phyloP scores from a whole-genome alignment of 208 protist genomes.

The Acanthamoeba divionensis region DNA sequence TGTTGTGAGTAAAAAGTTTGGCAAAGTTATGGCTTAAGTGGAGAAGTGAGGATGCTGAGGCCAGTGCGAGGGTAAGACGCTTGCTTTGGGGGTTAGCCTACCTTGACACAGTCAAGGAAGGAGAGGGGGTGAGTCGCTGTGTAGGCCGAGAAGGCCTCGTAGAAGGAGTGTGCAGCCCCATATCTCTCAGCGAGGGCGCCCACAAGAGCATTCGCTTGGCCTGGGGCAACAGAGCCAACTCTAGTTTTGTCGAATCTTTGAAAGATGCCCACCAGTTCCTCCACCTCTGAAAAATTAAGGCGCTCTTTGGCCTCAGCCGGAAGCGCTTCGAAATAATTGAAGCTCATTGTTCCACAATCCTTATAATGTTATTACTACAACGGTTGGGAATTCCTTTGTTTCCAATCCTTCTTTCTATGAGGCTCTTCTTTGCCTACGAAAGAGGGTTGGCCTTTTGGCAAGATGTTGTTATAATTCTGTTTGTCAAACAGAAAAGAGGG shows the following conservation, averaged over 20 bases:
- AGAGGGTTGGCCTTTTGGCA: no score
- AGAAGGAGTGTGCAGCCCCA: background rate
- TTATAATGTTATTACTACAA: no score
- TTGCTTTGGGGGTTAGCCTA: background rate
- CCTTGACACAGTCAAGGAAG: background rate
- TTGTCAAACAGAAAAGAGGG: no score
- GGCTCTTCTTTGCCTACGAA: no score
- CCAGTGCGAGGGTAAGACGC: no score
- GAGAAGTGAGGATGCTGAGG: no score
- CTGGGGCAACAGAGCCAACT: background rate
- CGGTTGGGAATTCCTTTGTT: no score
- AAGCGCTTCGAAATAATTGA: slow-evolving; percentile 11
- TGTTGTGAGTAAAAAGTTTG: background rate
- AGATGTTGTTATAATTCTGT: no score
- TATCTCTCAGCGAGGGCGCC: background rate
- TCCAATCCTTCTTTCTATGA: no score
- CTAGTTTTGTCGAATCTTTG: background rate
- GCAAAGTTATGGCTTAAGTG: background rate
- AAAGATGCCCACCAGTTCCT: background rate
- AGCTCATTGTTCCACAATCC: background rate
- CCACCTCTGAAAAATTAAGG: slow-evolving; percentile 30
- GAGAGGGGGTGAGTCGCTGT: background rate
- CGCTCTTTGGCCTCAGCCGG: background rate
- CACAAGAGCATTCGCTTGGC: background rate
- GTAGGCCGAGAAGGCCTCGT: background rate